Conservation (phyloP, 768 basidiomycete genomes). For the Phallus indusiatus region DNA sequence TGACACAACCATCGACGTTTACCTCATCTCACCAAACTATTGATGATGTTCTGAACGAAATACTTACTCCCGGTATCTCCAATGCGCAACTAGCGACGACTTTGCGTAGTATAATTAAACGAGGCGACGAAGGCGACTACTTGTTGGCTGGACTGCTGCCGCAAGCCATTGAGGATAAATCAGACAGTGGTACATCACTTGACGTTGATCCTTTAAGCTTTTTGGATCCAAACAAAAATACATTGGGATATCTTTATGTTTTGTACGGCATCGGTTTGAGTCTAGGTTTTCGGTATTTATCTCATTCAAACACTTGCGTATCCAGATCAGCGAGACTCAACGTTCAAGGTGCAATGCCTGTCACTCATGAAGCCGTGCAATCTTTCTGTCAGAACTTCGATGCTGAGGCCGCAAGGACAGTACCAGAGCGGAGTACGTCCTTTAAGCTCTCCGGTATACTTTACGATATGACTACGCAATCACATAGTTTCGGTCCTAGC, state of each 20-base stretch:
- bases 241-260: slow-evolving; percentile 61
- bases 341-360: slow-evolving; percentile 27
- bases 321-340: slow-evolving; percentile 52
- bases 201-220: slow-evolving; percentile 62
- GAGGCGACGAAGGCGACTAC: background rate
- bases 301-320: background rate
- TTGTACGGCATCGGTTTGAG: slow-evolving; percentile 40
- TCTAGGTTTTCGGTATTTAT: background rate
- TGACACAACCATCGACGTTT: background rate
- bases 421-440: slow-evolving; percentile 55
- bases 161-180: background rate
- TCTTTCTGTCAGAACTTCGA: slow-evolving; percentile 56
- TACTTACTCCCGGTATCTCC: background rate
- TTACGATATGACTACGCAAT: slow-evolving; percentile 7
- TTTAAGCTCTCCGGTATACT: background rate
- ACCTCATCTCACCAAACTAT: background rate
- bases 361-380: slow-evolving; percentile 33
- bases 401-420: slow-evolving; percentile 53
- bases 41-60: background rate
- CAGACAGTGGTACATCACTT: slow-evolving; percentile 11
- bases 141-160: background rate
- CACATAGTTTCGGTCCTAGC: slow-evolving; percentile 55
- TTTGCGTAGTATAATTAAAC: background rate
- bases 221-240: slow-evolving; percentile 46
- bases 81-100: background rate